Evolutionary conservation across 164 flowering plant species (phyloP), one percentile per base, ranked within the genome.

Genomic region (Dillenia turbinata): DNA sequence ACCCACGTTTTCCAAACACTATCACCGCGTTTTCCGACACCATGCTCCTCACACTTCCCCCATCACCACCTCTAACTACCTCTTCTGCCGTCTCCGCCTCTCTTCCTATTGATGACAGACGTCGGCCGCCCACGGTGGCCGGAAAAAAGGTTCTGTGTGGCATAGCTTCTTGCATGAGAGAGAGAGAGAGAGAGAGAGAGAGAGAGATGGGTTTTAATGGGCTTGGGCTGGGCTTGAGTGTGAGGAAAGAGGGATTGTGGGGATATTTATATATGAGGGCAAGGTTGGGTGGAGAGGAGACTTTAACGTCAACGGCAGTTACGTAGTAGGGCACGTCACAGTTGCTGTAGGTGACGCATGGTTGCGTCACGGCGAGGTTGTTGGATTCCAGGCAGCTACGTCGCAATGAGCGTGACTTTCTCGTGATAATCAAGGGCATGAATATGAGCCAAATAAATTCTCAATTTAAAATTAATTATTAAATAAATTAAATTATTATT

Each of bases 281-380:
- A 5, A 22, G 24, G 55, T 52, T 52, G 22, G 47, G 44, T 43
- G 54, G 12, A 22, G 63, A 16, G 67, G 45, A 67, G 75, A 65
- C 62, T 58, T 61, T 63, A 74, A 70, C 78, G 79, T 74, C 78
- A 74, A 77, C 77, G 71, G 57, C 44, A n/a, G 75, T 75, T 66
- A 71, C 83, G 83, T 64, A 54, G n/a, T 59, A 15, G 54, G 2
- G 3, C 59, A 65, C 79, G 80, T 79, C 79, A 79, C 47, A 15
- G 59, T 26, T 47, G 69, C 76, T 67, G 74, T 75, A 63, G 72
- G 49, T 66, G 74, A 75, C 69, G 79, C 62, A 10, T 5, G 12
- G 10, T n/a, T 52, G 22, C 55, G 16, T 52, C 22, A 52, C 40
- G 6, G 40, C 40, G 6, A 33, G 40, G 7, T 33, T 33, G 40